A percentile compares a stretch with the other conserved stretches of the same genome.
Evolutionary conservation across 768 basidiomycete genomes (phyloP).

Genomic region (Tulasnella sp.): DNA sequence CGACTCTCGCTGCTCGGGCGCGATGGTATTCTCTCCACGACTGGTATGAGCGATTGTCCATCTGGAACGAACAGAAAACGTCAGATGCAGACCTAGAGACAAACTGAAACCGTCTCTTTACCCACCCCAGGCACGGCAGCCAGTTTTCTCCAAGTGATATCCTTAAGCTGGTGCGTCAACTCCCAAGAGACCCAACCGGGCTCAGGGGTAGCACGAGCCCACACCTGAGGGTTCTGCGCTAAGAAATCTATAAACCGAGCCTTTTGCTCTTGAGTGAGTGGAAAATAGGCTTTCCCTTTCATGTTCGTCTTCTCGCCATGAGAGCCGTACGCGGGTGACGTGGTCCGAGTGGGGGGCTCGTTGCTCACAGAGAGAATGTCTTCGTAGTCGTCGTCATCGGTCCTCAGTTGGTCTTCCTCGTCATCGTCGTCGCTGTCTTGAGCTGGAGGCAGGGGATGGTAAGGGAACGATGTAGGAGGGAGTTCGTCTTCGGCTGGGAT

Average conservation of each 20-base stretch:
- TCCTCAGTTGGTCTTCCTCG: conserved; percentile 27
- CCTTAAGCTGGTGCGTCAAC: conserved; percentile 10
- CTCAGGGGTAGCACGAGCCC: conserved; percentile 16
- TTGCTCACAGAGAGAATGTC: conserved; percentile 1
- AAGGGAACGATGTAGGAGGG: conserved; percentile 16
- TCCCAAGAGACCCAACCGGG: conserved; percentile 18
- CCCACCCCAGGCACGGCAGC: conserved; percentile 26
- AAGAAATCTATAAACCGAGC: conserved; percentile 24
- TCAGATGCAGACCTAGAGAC: neutral
- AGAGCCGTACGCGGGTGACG: neutral
- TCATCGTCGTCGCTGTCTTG: conserved; percentile 20
- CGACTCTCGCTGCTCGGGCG: conserved; percentile 13
- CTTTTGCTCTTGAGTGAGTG: conserved; percentile 18
- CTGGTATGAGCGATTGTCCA: conserved; percentile 31
- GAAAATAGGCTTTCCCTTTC: conserved; percentile 23
- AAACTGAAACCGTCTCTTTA: neutral
- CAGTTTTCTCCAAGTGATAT: conserved; percentile 23
- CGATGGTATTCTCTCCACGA: conserved; percentile 31
- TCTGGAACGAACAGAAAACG: neutral
- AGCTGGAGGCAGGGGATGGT: conserved; percentile 10
- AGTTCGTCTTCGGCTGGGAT: conserved; percentile 19
- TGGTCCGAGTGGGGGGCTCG: neutral
- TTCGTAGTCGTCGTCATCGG: conserved; percentile 12
- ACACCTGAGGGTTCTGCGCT: conserved; percentile 23
- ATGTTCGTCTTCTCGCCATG: neutral